A percentile compares a stretch with the other conserved stretches of the same genome.
Conservation (phyloP, 352 stramenopile genomes). For the Globisporangium paddicum region DNA sequence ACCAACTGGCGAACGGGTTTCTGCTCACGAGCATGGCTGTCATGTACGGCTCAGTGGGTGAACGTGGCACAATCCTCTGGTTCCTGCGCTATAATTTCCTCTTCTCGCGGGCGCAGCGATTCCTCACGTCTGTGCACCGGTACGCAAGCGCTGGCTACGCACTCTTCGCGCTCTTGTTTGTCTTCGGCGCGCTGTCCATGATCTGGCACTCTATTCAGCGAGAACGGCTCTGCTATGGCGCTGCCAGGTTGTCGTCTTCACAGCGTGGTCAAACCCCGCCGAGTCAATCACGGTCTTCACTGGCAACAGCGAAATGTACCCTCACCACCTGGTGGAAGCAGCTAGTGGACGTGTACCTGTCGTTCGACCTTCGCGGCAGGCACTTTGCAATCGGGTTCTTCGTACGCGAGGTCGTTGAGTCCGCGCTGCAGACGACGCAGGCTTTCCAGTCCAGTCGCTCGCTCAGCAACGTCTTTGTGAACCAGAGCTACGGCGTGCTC, state of each 20-base stretch:
- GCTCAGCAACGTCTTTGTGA: conserved; percentile 26
- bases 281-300: not conserved
- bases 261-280: not conserved
- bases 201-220: conserved; percentile 8
- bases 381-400: conserved; percentile 14
- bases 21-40: conserved; percentile 4
- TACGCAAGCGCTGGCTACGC: conserved; percentile 1
- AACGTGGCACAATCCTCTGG: conserved; percentile 14
- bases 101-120: conserved; percentile 11
- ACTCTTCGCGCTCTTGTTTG: conserved; percentile 7
- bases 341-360: not conserved
- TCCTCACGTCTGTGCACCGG: conserved; percentile 6
- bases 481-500: conserved; percentile 22
- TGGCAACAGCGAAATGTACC: not conserved
- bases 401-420: conserved; percentile 17
- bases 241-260: not conserved
- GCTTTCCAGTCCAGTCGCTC: conserved; percentile 18
- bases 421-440: conserved; percentile 22
- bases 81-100: conserved; percentile 15
- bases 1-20: conserved; percentile 5
- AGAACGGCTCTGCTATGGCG: conserved; percentile 5
- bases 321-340: not conserved
- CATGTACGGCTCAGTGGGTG: conserved; percentile 6
- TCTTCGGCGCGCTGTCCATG: conserved; percentile 4
- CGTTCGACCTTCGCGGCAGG: conserved; percentile 9